Base-by-base conservation (phyloP, 2,329 filamentous ascomycete genomes). In the Byssoonygena ceratinophila region DNA sequence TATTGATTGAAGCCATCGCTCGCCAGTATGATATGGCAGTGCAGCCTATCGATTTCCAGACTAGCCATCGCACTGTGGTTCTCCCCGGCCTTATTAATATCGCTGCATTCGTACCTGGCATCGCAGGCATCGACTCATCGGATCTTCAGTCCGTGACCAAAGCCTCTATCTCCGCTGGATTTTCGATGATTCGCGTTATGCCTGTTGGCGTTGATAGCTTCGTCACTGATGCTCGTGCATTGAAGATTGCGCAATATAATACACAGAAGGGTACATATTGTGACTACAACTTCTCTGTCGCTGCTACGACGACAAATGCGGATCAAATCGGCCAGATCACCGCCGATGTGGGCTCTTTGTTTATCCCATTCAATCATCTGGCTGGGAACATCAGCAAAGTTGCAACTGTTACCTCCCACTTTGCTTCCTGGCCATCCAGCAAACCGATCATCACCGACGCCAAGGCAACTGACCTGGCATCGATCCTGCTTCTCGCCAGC, bases 1-100 rank as follows among this genome's bases (percentile, higher is more conserved):
- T 98, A 55, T 74, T 98, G 48, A 84, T 98, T 50, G 92, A 98
- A 73, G 92, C 91, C 20, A 87, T 98, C 59, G 83, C 89, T 53
- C 83, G 91, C 54, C 85, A 94, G 68, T 95, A 88, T 65, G 83
- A 90, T 60, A 77, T 98, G 51, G 82, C 87, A 34, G 82, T 98
- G 53, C 81, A 82, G 65, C 84, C 82, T 59, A 82, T 90, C 53
- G 92, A 98, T 71, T 94, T 84, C 71, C 89, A 95, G 74, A 91
- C 88, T 44, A 96, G 92, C 71, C 85, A 90, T 67, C 79, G 82
- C 59, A 86, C 84, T 2, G 73, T 87, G 43, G 76, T 83, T 40
- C 77, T 90, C 34, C 85, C 86, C 31, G 85, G 85, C 1, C 71
- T 90, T 53, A 80, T 90, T 70, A 90, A 89, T 64, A 76, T 89